Evolutionary conservation across 148 eudicot genomes (phyloP).

Genomic region (Linanthus parryae): DNA sequence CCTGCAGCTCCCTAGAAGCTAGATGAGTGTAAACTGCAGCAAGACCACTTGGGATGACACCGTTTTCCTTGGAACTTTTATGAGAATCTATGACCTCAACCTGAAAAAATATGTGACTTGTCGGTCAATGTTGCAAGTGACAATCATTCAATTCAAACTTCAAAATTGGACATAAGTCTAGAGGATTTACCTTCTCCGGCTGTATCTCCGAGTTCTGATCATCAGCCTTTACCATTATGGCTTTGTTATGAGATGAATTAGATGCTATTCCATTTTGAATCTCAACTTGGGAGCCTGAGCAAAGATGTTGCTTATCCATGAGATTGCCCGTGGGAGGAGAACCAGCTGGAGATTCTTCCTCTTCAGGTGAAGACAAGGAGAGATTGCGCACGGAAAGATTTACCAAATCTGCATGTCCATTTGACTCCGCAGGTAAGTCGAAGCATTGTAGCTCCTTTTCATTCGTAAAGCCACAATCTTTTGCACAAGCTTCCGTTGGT

Average conservation of each 20-base stretch:
- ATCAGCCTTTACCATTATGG: neutral
- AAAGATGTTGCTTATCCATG: slow-evolving; percentile 13
- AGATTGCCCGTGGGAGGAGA: slow-evolving; percentile 5
- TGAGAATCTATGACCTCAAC: neutral
- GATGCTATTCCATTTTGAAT: neutral
- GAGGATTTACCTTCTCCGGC: slow-evolving; percentile 9
- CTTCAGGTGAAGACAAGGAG: slow-evolving; percentile 11
- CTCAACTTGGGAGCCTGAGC: slow-evolving; percentile 2
- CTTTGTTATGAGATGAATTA: neutral
- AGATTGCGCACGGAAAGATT: slow-evolving; percentile 12
- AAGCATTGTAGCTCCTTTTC: neutral
- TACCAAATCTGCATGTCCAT: slow-evolving; percentile 1
- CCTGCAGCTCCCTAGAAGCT: slow-evolving; percentile 16
- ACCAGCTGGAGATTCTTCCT: slow-evolving; percentile 4
- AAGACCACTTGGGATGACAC: slow-evolving; percentile 6
- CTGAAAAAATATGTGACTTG: slow-evolving; percentile 8
- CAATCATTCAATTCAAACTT: neutral
- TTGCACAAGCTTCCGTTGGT: neutral
- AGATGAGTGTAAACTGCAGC: slow-evolving; percentile 7
- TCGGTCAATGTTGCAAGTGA: neutral
- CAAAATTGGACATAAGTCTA: neutral
- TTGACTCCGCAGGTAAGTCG: neutral
- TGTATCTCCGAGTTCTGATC: slow-evolving; percentile 5
- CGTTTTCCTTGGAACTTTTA: slow-evolving; percentile 10
- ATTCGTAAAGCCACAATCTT: neutral